These are phyloP conservation scores for Goffeauzyma gilvescens DNA, from an alignment of 768 basidiomycete genomes.

Conservation along the genomic window DNA sequence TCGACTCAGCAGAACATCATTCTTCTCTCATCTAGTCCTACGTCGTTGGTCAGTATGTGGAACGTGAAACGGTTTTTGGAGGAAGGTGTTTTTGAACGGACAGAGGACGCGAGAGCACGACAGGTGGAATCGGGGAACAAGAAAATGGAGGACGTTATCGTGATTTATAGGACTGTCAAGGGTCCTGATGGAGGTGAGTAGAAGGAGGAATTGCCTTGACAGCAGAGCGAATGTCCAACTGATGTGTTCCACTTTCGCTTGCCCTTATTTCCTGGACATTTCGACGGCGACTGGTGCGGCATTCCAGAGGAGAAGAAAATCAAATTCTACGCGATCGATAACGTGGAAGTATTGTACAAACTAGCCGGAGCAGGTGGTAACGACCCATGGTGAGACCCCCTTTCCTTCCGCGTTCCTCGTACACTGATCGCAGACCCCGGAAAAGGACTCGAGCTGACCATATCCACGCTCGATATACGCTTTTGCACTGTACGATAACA, in stretches of 20 bases:
- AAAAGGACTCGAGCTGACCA: neutral
- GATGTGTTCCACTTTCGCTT: too few relatives aligned
- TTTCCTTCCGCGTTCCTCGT: neutral
- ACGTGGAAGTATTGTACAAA: constrained; percentile 75
- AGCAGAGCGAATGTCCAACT: too few relatives aligned
- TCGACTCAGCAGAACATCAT: constrained; percentile 71
- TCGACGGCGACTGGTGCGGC: neutral
- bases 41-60: constrained; percentile 89
- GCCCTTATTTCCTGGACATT: neutral
- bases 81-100: constrained; percentile 65
- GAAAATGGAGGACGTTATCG: constrained; percentile 61
- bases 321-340: constrained; percentile 73
- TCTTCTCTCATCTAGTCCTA: constrained; percentile 88
- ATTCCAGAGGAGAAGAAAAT: constrained; percentile 31
- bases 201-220: neutral
- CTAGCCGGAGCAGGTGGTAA: constrained; percentile 38
- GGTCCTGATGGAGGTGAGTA: constrained; percentile 7
- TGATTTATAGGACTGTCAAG: constrained; percentile 56
- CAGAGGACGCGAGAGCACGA: constrained; percentile 42
- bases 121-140: constrained; percentile 48
- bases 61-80: constrained; percentile 88
- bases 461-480: constrained; percentile 1
- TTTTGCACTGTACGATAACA: constrained; percentile 14
- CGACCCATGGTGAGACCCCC: constrained; percentile 54
- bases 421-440: neutral